Base-by-base conservation (phyloP, 129 eudicot species). In the Glebionis coronaria region DNA sequence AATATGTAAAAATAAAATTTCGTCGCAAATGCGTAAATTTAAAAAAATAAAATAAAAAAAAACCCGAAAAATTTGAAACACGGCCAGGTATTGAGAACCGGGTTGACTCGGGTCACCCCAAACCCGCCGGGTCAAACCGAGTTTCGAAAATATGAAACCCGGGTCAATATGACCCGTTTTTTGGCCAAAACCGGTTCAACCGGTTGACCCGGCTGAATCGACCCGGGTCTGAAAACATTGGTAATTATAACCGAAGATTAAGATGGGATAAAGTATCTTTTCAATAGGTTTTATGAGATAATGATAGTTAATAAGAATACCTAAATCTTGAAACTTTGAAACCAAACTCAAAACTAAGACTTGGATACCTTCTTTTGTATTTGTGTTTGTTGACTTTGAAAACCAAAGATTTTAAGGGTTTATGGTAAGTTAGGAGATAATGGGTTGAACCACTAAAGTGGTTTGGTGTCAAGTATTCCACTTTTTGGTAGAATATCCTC, bases 401-500 rank as follows among this genome's bases (percentile, higher is more conserved):
- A 73, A 77, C 74, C 62, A 73, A 73, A 44, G 15, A 45, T 28
- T 73, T 28, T 66, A 58, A 67, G 73, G 66, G 78, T 63, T 77
- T 69, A 47, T 27, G 56, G 42, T 46, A 63, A 72, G 68, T 70
- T 65, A 56, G 70, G 69, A 75, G 74, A 68, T 44, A 35, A 58
- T 20, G 69, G 58, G 69, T 67, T 67, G 69, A 75, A 75, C 80
- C 70, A 75, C 80, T 75, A 60, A 75, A 75, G 74, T 67, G 63
- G 69, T 75, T n/a, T 49, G 69, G 74, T 67, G 49, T 75, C 69
- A 75, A 68, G 74, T 75, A 60, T 75, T 68, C 68, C 74, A 60
- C 63, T 75, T 75, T 75, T 75, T 75, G 79, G 74, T 67, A 61
- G 70, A 75, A 75, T 75, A 75, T 75, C 80, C 70, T 68, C 74